A percentile compares a stretch with the other conserved stretches of the same genome.
Conservation (phyloP, 257 asterid genomes). For the Anisodus tanguticus region DNA sequence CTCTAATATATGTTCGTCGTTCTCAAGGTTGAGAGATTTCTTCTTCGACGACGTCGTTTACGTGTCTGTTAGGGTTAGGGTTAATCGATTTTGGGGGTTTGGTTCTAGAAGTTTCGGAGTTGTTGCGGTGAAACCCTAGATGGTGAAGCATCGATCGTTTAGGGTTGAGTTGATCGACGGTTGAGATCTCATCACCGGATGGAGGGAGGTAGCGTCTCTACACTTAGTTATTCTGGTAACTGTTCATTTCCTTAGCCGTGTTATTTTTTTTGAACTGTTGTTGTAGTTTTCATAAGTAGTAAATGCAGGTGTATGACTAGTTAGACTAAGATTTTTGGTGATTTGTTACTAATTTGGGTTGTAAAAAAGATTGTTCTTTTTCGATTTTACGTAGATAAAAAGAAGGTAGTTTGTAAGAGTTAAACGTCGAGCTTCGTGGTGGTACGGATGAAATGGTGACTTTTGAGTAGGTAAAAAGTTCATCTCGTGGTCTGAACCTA, state of each 20-base stretch:
- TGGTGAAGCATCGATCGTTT: conserved; percentile 58
- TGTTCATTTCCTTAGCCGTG: too few species aligned
- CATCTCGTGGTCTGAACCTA: not conserved
- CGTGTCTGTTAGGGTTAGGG: conserved; percentile 41
- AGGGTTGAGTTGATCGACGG: conserved; percentile 69
- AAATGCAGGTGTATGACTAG: conserved; percentile 25
- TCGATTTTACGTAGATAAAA: not conserved
- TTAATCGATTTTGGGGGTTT: not conserved
- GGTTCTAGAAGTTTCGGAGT: not conserved
- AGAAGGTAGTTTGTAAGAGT: not conserved
- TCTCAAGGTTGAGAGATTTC: conserved; percentile 5
- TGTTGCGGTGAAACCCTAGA: conserved; percentile 34
- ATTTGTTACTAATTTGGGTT: not conserved
- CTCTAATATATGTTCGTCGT: not conserved
- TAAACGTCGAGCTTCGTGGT: conserved; percentile 17
- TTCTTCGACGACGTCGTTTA: not conserved
- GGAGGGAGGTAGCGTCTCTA: conserved; percentile 99
- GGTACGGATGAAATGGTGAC: conserved; percentile 21
- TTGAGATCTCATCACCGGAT: conserved; percentile 88
- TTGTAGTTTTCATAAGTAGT: not conserved
- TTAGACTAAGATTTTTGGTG: not conserved
- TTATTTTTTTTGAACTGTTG: not conserved
- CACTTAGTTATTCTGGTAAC: conserved; percentile 75
- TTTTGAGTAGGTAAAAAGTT: conserved; percentile 4
- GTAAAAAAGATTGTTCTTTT: conserved; percentile 14